Conservation (phyloP, 225 moss, liverwort and hornwort species). For the Takakia lepidozioides region DNA sequence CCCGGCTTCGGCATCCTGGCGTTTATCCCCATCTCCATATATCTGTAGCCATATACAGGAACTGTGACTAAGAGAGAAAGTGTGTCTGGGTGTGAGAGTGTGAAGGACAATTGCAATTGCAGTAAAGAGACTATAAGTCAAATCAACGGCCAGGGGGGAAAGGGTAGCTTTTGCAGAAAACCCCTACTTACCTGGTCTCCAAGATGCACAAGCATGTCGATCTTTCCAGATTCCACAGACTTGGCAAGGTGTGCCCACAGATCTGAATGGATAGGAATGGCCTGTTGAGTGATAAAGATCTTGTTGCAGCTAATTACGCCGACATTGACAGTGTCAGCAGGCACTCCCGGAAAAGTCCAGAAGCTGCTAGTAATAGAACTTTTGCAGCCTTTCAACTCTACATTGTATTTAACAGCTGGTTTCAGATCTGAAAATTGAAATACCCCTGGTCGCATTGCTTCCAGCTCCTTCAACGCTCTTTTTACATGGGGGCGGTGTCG, state of each 20-base stretch:
- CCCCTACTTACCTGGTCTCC: slow-evolving; percentile 99
- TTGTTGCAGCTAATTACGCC: slow-evolving; percentile 97
- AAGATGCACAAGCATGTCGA: slow-evolving; percentile 80
- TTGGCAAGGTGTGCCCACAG: slow-evolving; percentile 79
- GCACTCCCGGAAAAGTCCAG: slow-evolving; percentile 48
- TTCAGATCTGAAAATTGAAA: slow-evolving; percentile 48
- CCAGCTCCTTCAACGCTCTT: slow-evolving; percentile 15
- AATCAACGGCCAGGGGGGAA: too few species aligned
- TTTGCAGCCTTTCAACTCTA: slow-evolving; percentile 52
- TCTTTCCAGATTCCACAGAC: slow-evolving; percentile 44
- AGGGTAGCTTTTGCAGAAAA: too few species aligned
- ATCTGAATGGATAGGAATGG: slow-evolving; percentile 63
- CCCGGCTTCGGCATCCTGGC: slow-evolving; percentile 59
- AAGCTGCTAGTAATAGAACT: slow-evolving; percentile 42
- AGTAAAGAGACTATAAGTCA: too few species aligned
- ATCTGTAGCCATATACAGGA: too few species aligned
- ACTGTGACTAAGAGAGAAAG: too few species aligned
- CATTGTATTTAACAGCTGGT: slow-evolving; percentile 47
- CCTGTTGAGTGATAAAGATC: slow-evolving; percentile 78
- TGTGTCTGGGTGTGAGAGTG: too few species aligned
- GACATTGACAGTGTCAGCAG: slow-evolving; percentile 33
- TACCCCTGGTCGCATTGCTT: slow-evolving; percentile 42
- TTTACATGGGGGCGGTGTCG: slow-evolving; percentile 1
- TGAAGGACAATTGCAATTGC: too few species aligned
- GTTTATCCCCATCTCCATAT: slow-evolving; percentile 91